phyloP scores from a whole-genome alignment of 768 basidiomycete genomes.

The Leccinum boreale region DNA sequence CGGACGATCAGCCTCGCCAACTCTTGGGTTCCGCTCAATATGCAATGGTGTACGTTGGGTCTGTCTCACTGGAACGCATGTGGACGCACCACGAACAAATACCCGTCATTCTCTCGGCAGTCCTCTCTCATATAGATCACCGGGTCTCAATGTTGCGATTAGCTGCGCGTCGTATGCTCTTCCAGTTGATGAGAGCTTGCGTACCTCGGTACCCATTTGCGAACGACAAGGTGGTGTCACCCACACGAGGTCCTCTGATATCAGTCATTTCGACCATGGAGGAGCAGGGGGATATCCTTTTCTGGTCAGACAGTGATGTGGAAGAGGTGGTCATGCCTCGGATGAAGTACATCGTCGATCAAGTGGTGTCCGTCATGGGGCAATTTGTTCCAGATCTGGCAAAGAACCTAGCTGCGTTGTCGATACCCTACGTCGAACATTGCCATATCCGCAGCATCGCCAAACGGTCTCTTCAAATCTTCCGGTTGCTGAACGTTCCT shows the following conservation, averaged over 20 bases:
- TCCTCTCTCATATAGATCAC: slow-evolving; percentile 83
- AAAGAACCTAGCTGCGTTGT: slow-evolving; percentile 76
- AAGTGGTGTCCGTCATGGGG: slow-evolving; percentile 63
- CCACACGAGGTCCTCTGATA: slow-evolving; percentile 47
- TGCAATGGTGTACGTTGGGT: slow-evolving; percentile 80
- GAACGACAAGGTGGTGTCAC: slow-evolving; percentile 52
- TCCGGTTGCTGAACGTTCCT: slow-evolving; percentile 72
- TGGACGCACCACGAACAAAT: slow-evolving; percentile 74
- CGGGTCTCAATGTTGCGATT: slow-evolving; percentile 64
- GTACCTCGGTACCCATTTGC: slow-evolving; percentile 73
- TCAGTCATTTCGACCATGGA: slow-evolving; percentile 54
- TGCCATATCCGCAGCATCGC: slow-evolving; percentile 85
- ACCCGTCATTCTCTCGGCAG: slow-evolving; percentile 70
- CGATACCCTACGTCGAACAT: slow-evolving; percentile 79
- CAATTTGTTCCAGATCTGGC: slow-evolving; percentile 68
- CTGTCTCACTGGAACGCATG: slow-evolving; percentile 69
- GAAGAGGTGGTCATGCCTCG: slow-evolving; percentile 55
- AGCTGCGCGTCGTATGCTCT: slow-evolving; percentile 74
- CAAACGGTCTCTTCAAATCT: slow-evolving; percentile 88
- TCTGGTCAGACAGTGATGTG: slow-evolving; percentile 73
- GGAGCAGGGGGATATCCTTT: slow-evolving; percentile 49
- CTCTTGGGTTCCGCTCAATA: slow-evolving; percentile 82
- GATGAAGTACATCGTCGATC: slow-evolving; percentile 64
- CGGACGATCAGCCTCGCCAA: slow-evolving; percentile 60
- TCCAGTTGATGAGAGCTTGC: slow-evolving; percentile 83